Evolutionary conservation across 2,329 filamentous ascomycete genomes (phyloP).

Genomic region (Fusarium sp.): DNA sequence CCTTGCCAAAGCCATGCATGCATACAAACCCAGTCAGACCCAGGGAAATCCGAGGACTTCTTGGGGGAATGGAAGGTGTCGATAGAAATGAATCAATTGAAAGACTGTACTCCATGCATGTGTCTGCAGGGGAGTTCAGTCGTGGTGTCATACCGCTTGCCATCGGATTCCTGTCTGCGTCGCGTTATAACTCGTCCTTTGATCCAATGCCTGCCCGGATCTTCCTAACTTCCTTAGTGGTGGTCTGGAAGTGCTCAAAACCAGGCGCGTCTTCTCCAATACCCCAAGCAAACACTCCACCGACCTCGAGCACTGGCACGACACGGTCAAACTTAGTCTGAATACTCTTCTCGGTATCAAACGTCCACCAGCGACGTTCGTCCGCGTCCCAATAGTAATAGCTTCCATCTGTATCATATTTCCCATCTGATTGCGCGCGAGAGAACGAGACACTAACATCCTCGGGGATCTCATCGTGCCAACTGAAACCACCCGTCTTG

Average conservation of each 20-base stretch:
- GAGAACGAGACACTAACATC: slow-evolving; percentile 70
- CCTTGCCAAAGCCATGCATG: slow-evolving; percentile 29
- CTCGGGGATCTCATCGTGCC: slow-evolving; percentile 66
- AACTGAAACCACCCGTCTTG: slow-evolving; percentile 71
- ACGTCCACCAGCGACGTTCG: slow-evolving; percentile 78
- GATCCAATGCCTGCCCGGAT: slow-evolving; percentile 23
- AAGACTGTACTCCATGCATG: slow-evolving; percentile 19
- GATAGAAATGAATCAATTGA: slow-evolving; percentile 12
- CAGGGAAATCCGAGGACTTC: slow-evolving; percentile 2
- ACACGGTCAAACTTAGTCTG: slow-evolving; percentile 72
- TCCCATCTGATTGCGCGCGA: slow-evolving; percentile 65
- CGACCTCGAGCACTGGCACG: slow-evolving; percentile 67
- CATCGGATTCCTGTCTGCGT: background rate
- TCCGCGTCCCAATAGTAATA: slow-evolving; percentile 76
- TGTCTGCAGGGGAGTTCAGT: slow-evolving; percentile 6
- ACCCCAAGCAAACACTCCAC: slow-evolving; percentile 82
- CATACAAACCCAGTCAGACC: background rate
- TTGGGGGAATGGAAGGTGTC: background rate
- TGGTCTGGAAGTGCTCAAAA: slow-evolving; percentile 59
- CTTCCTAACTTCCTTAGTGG: slow-evolving; percentile 44
- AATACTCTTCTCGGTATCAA: slow-evolving; percentile 74
- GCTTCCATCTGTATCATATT: slow-evolving; percentile 71
- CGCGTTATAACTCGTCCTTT: slow-evolving; percentile 51
- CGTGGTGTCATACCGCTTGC: slow-evolving; percentile 18
- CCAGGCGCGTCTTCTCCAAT: slow-evolving; percentile 73